Percentiles rank a stretch among this genome's conserved stretches.
phyloP scores from a whole-genome alignment of 169 alveolate genomes.

The Cyclospora cayetanensis region DNA sequence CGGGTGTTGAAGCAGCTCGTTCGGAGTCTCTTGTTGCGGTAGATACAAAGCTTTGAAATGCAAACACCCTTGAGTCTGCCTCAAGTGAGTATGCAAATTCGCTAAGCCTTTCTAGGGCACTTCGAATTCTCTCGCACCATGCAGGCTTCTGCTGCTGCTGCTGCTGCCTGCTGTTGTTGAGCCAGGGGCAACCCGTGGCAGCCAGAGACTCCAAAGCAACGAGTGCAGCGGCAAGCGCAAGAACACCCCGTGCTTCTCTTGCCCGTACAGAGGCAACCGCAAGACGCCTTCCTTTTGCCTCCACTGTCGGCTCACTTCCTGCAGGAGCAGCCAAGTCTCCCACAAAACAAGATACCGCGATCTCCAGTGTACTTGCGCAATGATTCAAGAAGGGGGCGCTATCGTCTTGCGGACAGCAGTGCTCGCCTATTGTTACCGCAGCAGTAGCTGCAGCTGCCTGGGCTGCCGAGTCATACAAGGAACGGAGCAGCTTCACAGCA shows the following conservation, averaged over 20 bases:
- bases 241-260: slow-evolving; percentile 27
- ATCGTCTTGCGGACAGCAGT: not conserved
- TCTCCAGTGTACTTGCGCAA: slow-evolving; percentile 1
- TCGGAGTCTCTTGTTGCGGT: not conserved
- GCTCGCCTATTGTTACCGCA: slow-evolving; percentile 24
- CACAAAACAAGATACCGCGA: not conserved
- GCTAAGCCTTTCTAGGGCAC: slow-evolving; percentile 33
- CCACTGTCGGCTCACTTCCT: not conserved
- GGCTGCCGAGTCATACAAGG: slow-evolving; percentile 32
- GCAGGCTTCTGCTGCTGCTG: not conserved
- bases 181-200: slow-evolving; percentile 32
- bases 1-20: slow-evolving; percentile 15
- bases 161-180: not conserved
- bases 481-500: slow-evolving; percentile 28
- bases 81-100: slow-evolving; percentile 23
- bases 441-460: not conserved
- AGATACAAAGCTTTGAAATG: too few relatives aligned
- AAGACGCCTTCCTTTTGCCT: not conserved
- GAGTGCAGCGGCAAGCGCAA: slow-evolving; percentile 53
- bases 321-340: not conserved
- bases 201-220: slow-evolving; percentile 34
- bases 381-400: slow-evolving; percentile 3
- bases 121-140: slow-evolving; percentile 24
- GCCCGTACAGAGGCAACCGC: not conserved
- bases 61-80: too few relatives aligned